phyloP scores from a whole-genome alignment of 331 rosid species.

The Acacia pycnantha region DNA sequence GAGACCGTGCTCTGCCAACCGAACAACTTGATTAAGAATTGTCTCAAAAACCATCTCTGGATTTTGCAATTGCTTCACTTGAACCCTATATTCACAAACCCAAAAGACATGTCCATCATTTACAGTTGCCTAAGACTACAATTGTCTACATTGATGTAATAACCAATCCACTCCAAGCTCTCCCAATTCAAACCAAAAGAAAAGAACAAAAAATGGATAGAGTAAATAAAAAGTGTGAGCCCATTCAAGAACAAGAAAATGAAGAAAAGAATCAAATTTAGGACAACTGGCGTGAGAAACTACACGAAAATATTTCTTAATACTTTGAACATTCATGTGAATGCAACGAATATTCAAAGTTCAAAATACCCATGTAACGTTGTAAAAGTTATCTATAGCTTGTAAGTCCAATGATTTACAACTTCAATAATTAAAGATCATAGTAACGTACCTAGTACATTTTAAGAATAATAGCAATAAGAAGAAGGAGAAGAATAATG shows the following conservation, averaged over 20 bases:
- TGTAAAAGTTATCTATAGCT: not conserved
- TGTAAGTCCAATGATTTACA: not conserved
- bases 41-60: conserved; percentile 69
- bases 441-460: not conserved
- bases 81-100: conserved; percentile 53
- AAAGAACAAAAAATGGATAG: not conserved
- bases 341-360: not conserved
- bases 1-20: conserved; percentile 77
- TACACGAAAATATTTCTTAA: not conserved
- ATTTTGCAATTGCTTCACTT: conserved; percentile 79
- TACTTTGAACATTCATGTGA: not conserved
- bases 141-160: not conserved
- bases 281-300: not conserved
- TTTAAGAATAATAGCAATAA: not conserved
- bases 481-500: no score
- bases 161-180: not conserved
- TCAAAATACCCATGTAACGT: not conserved
- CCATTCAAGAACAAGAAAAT: not conserved
- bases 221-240: not conserved
- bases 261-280: not conserved
- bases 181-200: not conserved
- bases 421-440: not conserved
- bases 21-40: conserved; percentile 61
- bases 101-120: conserved; percentile 4
- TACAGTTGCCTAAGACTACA: not conserved